These are phyloP conservation scores for Ajuga chamaepitys DNA, from an alignment of 257 asterid genomes.

Conservation along the genomic window DNA sequence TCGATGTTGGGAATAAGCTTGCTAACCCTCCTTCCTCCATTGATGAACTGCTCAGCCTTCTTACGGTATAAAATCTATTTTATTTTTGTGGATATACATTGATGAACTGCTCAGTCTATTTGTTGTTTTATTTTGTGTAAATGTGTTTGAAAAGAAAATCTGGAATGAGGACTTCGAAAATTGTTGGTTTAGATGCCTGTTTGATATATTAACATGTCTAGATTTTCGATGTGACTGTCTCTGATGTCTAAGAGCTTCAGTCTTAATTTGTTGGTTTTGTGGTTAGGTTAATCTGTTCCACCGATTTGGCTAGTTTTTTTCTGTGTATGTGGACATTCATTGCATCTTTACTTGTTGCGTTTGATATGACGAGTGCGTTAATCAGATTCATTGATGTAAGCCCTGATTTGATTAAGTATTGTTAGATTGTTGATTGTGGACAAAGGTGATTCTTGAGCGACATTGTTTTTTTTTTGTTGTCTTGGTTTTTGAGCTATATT, in stretches of 20 bases:
- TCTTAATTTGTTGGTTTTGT: neutral
- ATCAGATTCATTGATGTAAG: too few relatives aligned
- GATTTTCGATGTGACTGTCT: neutral
- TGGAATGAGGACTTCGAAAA: neutral
- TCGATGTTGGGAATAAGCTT: slow-evolving; percentile 15
- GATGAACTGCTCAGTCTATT: neutral
- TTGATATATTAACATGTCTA: neutral
- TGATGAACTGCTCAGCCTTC: slow-evolving; percentile 19
- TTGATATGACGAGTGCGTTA: too few relatives aligned
- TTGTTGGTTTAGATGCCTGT: slow-evolving; percentile 4
- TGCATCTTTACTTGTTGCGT: neutral
- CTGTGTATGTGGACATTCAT: neutral
- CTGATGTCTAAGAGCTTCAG: neutral
- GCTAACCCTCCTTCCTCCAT: slow-evolving; percentile 2
- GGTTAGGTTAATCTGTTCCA: neutral
- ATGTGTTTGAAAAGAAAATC: neutral
- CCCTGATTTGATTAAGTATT: too few relatives aligned
- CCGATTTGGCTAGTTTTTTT: neutral
- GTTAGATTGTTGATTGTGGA: neutral
- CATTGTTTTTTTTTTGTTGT: neutral
- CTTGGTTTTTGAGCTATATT: too few relatives aligned
- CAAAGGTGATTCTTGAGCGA: neutral
- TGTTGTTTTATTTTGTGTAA: neutral
- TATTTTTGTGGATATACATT: neutral
- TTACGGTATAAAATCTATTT: slow-evolving; percentile 11